Base-by-base conservation (phyloP, 2,329 filamentous ascomycete genomes). In the Sclerotinia sclerotiorum region DNA sequence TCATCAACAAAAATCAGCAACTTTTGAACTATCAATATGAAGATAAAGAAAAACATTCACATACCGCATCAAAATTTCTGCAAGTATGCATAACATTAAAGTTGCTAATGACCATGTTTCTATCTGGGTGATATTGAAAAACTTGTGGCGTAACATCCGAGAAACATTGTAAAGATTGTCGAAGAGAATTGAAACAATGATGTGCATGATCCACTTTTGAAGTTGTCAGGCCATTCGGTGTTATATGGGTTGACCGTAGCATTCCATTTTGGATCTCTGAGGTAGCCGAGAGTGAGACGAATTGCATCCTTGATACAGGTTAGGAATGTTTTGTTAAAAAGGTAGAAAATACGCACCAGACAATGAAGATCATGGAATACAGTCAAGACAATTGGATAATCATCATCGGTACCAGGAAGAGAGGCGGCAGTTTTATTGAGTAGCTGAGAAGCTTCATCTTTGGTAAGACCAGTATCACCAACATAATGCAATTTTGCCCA, bases 401-500 rank as follows among this genome's bases (percentile, higher is more conserved):
- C n/a, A 24, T 24, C 21, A 51, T 51, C 48, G 5, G n/a, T 24
- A 11, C 48, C 48, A 5, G 48, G 48, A 13, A 51, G n/a, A 24
- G 48, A n/a, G n/a, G 48, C 48, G 4, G 48, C 48, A 13, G 48
- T 24, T 24, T 51, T 51, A 27, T 51, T 51, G n/a, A 24, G 10
- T 13, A 51, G 48, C 15, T 51, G n/a, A 27, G 21, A 51, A 24
- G 48, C 48, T 51, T 51, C 48, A 13, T 7, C 13, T 27, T 51
- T 51, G 48, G 48, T 24, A 5, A 51, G n/a, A 24, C n/a, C 35
- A 39, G 35, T 39, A 51, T 51, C 48, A n/a, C 35, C n/a, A 51
- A 51, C n/a, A n/a, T 51, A 51, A 51, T 51, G 48, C 48, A 51
- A 51, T 15, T 51, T 51, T 51, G 21, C n/a, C 48, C 48, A 51